A percentile compares a stretch with the other conserved stretches of the same genome.
These are phyloP conservation scores for Micractinium conductrix DNA, from an alignment of 139 green algal genomes.

Conservation along the genomic window DNA sequence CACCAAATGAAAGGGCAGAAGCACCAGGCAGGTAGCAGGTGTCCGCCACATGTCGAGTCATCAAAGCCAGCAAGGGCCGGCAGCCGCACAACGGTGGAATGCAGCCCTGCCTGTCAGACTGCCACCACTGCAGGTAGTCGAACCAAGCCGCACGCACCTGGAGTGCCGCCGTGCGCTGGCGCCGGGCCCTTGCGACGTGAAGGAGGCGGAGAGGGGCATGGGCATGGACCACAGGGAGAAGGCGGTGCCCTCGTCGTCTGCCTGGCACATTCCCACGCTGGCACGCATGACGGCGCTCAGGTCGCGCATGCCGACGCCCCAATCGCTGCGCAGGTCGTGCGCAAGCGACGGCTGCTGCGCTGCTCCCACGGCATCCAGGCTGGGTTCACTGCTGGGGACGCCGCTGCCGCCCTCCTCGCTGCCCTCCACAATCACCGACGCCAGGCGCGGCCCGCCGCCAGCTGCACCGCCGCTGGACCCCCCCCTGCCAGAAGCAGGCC, in stretches of 20 bases:
- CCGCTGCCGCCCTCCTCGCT: neutral
- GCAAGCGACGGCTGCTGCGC: neutral
- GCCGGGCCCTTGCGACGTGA: constrained; percentile 5
- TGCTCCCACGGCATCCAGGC: neutral
- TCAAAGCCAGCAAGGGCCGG: too few species aligned
- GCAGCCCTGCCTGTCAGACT: too few species aligned
- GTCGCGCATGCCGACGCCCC: constrained; percentile 18
- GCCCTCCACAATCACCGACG: neutral
- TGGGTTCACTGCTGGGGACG: neutral
- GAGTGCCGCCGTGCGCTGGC: too few species aligned
- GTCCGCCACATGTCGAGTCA: too few species aligned
- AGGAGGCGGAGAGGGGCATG: constrained; percentile 5
- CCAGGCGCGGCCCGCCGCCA: too few species aligned
- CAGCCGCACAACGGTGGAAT: too few species aligned
- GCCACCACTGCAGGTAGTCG: too few species aligned
- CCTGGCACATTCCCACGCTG: neutral
- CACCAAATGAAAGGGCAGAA: too few species aligned
- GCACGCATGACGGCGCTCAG: constrained; percentile 6
- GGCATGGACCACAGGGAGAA: constrained; percentile 24
- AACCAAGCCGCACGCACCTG: too few species aligned
- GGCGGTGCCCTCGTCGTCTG: neutral
- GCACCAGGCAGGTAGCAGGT: too few species aligned
- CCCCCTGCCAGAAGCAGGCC: too few species aligned
- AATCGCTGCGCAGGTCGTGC: constrained; percentile 22
- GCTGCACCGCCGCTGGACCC: too few species aligned